Evolutionary conservation across 176 grass and related monocot genomes (phyloP).

Genomic region (Cenchrus fungigraminus): DNA sequence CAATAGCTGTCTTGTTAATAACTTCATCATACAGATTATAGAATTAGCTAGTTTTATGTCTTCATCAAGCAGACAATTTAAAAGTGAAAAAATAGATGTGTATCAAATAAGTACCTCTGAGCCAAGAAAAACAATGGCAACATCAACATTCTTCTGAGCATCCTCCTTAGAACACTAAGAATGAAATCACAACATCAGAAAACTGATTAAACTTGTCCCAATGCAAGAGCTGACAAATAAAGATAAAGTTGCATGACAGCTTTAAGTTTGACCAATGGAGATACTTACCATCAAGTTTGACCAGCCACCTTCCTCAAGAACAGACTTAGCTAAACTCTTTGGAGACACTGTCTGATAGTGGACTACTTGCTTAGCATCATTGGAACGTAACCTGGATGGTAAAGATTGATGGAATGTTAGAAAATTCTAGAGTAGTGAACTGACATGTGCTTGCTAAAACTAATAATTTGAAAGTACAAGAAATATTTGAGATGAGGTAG

Average conservation of each 20-base stretch:
- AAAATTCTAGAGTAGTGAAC: not conserved
- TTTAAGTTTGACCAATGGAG: conserved; percentile 17
- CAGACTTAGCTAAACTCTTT: conserved; percentile 65
- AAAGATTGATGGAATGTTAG: conserved; percentile 34
- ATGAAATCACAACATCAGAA: conserved; percentile 17
- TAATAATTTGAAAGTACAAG: not conserved
- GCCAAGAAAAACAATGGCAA: conserved; percentile 83
- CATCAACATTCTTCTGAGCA: conserved; percentile 56
- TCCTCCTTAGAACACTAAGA: conserved; percentile 63
- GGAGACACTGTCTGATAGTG: conserved; percentile 74
- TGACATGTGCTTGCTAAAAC: not conserved
- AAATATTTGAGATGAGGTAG: not conserved
- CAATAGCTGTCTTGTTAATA: not conserved
- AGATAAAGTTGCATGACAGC: conserved; percentile 7
- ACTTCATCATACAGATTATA: not conserved
- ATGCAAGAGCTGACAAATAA: not conserved
- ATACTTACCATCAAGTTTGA: conserved; percentile 82
- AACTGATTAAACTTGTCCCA: conserved; percentile 1
- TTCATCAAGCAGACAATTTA: not conserved
- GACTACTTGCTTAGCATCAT: conserved; percentile 66
- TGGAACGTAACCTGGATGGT: conserved; percentile 56
- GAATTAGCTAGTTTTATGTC: not conserved
- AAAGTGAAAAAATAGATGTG: not conserved
- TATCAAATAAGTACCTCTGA: conserved; percentile 64
- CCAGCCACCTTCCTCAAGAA: conserved; percentile 91